Evolutionary conservation across 2,329 filamentous ascomycete genomes (phyloP).

Genomic region (Lecanicillium sp.): DNA sequence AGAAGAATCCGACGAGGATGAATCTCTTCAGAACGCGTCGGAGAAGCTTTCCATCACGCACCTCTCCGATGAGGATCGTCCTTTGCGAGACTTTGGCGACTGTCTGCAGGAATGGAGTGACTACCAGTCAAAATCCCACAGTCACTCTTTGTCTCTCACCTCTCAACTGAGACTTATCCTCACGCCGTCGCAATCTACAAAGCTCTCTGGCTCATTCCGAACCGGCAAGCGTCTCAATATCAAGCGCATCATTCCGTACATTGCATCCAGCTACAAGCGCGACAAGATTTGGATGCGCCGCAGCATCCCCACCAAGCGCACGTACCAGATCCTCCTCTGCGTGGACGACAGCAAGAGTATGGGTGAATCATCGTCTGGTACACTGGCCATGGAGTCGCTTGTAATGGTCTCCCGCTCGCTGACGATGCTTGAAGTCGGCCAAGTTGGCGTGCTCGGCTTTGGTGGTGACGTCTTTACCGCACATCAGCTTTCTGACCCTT

Average conservation of each 20-base stretch:
- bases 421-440: constrained; percentile 87
- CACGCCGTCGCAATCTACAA: constrained; percentile 87
- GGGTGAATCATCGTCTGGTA: constrained; percentile 68
- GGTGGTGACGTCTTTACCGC: constrained; percentile 76
- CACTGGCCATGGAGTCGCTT: constrained; percentile 85
- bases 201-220: constrained; percentile 91
- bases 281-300: constrained; percentile 99
- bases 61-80: constrained; percentile 39
- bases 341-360: constrained; percentile 95
- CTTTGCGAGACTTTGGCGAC: constrained; percentile 40
- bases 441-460: constrained; percentile 87
- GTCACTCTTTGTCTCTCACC: constrained; percentile 79
- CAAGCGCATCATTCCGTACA: constrained; percentile 98
- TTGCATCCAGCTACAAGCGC: constrained; percentile 94
- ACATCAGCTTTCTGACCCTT: constrained; percentile 76
- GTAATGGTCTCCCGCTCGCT: constrained; percentile 84
- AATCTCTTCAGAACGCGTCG: constrained; percentile 42
- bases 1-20: constrained; percentile 34
- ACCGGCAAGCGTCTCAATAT: constrained; percentile 98
- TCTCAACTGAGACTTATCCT: constrained; percentile 95
- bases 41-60: constrained; percentile 67
- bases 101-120: constrained; percentile 73
- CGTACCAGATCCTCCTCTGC: constrained; percentile 94
- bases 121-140: constrained; percentile 77
- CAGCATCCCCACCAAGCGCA: constrained; percentile 81